Conservation (phyloP, 2,329 filamentous ascomycete species). For the Penicillium occitanis region DNA sequence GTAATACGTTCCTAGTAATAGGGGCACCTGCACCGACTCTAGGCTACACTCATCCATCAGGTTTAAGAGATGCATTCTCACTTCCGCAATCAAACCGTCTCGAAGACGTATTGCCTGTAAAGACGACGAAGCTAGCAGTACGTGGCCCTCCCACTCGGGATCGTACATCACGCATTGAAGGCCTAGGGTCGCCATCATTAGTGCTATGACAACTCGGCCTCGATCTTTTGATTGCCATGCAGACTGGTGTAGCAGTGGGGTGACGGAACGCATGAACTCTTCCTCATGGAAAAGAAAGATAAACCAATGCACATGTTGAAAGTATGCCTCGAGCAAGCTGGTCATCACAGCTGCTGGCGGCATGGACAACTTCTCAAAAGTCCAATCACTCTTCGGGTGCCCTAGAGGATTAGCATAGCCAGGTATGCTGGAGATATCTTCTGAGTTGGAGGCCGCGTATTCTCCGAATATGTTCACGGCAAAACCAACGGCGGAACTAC, state of each 20-base stretch:
- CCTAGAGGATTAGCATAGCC: background rate
- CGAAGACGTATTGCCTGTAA: background rate
- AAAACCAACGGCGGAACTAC: background rate
- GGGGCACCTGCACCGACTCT: background rate
- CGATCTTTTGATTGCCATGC: background rate
- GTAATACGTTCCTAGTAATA: background rate
- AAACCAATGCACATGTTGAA: constrained; percentile 1
- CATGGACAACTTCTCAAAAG: background rate
- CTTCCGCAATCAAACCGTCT: background rate
- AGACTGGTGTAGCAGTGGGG: background rate
- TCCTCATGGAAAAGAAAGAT: background rate
- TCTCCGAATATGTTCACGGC: constrained; percentile 1
- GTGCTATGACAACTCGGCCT: background rate
- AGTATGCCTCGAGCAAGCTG: background rate
- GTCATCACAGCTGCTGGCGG: background rate
- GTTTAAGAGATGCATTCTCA: background rate
- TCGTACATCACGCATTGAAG: background rate
- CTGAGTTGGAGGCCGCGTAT: background rate
- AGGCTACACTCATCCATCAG: constrained; percentile 2
- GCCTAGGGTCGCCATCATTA: background rate
- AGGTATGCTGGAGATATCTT: constrained; percentile 1
- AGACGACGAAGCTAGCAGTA: background rate
- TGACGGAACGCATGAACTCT: background rate
- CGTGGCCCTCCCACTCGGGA: background rate
- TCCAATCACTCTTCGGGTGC: background rate